Conservation (phyloP, 208 protist genomes). For the Wallacemonas sp. region DNA sequence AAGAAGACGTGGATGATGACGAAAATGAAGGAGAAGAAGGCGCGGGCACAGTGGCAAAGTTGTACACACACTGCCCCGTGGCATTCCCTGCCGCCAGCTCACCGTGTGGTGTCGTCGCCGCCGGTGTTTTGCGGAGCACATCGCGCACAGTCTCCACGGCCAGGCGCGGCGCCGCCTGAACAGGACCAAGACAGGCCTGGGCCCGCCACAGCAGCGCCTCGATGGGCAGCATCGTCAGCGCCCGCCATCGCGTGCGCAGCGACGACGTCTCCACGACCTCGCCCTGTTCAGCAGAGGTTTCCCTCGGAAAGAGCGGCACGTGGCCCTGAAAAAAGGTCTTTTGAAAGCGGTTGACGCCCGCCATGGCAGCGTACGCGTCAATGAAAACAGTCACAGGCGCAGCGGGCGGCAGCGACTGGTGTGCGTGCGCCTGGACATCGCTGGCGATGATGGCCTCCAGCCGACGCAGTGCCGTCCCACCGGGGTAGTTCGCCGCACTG, state of each 20-base stretch:
- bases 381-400: conserved; percentile 40
- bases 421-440: conserved; percentile 17
- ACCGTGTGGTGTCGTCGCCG: not conserved
- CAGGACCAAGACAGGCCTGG: conserved; percentile 5
- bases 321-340: conserved; percentile 28
- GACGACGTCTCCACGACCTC: not conserved
- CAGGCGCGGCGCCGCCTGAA: not conserved
- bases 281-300: not conserved
- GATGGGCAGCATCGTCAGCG: conserved; percentile 2
- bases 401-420: conserved; percentile 11
- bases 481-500: conserved; percentile 46
- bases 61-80: not conserved
- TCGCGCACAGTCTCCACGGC: not conserved
- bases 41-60: not conserved
- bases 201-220: conserved; percentile 16
- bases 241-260: conserved; percentile 13
- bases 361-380: conserved; percentile 60
- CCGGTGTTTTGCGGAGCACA: not conserved
- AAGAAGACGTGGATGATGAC: not conserved
- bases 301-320: not conserved
- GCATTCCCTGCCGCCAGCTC: not conserved
- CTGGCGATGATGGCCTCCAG: conserved; percentile 26
- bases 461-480: conserved; percentile 25
- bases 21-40: not conserved
- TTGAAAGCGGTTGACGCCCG: conserved; percentile 54